Percentiles rank a stretch among this genome's conserved stretches.
Conservation (phyloP, 805 yeast species). For the Komagataella kurtzmanii region DNA sequence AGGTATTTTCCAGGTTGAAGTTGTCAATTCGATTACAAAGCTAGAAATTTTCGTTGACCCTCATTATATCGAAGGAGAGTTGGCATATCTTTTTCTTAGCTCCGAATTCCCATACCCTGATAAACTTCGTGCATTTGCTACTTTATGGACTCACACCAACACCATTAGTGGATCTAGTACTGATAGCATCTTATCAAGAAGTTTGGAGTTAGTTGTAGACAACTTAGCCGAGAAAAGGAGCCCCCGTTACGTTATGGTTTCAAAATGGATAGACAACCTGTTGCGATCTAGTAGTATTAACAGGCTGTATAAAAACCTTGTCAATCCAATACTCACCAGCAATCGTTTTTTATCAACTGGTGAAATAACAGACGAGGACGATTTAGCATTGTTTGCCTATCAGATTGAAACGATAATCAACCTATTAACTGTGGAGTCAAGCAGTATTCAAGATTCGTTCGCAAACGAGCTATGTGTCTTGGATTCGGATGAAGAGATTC, state of each 20-base stretch:
- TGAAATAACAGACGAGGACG: conserved; percentile 32
- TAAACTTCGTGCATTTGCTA: conserved; percentile 41
- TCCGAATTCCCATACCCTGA: conserved; percentile 19
- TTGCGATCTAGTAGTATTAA: conserved; percentile 41
- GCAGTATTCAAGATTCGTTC: conserved; percentile 31
- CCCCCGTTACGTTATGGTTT: conserved; percentile 26
- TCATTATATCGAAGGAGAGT: conserved; percentile 58
- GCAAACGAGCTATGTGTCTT: conserved; percentile 46
- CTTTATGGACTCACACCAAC: conserved; percentile 61
- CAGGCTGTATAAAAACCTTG: conserved; percentile 38
- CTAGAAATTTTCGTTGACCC: conserved; percentile 40
- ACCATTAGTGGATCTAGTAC: conserved; percentile 27
- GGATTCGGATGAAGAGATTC: conserved; percentile 28
- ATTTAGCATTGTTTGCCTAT: conserved; percentile 50
- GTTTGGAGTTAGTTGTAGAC: conserved; percentile 58
- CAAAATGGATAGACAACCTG: conserved; percentile 33
- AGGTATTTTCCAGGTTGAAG: conserved; percentile 56
- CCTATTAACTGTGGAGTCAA: conserved; percentile 33
- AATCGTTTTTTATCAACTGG: conserved; percentile 14
- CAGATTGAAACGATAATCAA: conserved; percentile 38
- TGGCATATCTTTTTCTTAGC: conserved; percentile 40
- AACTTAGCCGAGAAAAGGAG: conserved; percentile 32
- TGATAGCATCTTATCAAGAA: conserved; percentile 39
- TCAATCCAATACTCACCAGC: conserved; percentile 8
- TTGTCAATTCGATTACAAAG: conserved; percentile 50